A percentile compares a stretch with the other conserved stretches of the same genome.
phyloP scores from a whole-genome alignment of 768 basidiomycete genomes.

The Tricholoma hemisulphureum region DNA sequence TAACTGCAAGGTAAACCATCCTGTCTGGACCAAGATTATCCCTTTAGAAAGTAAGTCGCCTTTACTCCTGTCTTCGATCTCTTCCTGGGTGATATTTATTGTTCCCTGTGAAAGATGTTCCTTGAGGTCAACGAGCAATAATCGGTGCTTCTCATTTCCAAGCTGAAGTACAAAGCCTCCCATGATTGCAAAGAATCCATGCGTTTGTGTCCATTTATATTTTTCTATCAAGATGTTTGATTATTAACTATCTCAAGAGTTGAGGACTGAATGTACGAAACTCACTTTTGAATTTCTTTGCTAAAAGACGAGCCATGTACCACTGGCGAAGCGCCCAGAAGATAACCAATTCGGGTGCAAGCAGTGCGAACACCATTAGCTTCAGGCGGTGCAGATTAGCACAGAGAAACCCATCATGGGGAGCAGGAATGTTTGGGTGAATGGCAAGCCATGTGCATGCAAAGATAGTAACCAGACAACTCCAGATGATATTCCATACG shows the following conservation, averaged over 20 bases:
- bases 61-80: background rate
- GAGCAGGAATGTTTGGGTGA: constrained; percentile 24
- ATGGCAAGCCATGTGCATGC: constrained; percentile 24
- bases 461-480: constrained; percentile 24
- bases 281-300: background rate
- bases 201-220: background rate
- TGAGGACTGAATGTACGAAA: no score
- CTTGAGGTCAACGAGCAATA: background rate
- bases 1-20: background rate
- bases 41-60: background rate
- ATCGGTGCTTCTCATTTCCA: background rate
- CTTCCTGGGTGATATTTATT: background rate
- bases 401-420: constrained; percentile 33
- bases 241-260: background rate
- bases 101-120: background rate
- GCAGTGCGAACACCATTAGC: background rate
- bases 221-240: background rate
- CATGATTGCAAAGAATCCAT: background rate
- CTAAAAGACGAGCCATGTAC: background rate
- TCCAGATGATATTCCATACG: constrained; percentile 19
- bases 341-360: background rate
- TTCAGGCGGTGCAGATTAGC: constrained; percentile 30
- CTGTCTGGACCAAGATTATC: background rate
- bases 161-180: background rate
- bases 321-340: background rate